Base-by-base conservation (phyloP, 2,329 filamentous ascomycete species). In the Trichoderma sp. region DNA sequence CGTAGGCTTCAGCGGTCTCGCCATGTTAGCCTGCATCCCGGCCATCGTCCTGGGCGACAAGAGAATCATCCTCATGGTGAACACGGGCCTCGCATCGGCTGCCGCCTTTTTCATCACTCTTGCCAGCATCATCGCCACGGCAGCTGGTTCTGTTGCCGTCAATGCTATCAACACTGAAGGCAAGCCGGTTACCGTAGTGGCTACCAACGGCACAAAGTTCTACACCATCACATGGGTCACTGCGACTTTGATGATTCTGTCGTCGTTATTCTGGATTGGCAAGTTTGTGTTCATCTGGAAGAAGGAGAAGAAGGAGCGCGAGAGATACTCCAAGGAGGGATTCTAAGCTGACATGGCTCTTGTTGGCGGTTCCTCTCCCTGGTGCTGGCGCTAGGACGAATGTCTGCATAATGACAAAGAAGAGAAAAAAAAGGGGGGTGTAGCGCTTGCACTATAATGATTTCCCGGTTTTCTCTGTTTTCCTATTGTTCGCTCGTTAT, bases 201-300 rank as follows among this genome's bases (percentile, higher is more conserved):
- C 84, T 0, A 74, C 77, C 13, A 74, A 78, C 12, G 86, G 86
- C 8, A 75, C 66, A 57, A 83, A 84, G 77, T 85, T 88, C 73
- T 79, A 83, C 74, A 80, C 75, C 36, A 76, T 87, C 50, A 81
- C 81, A 6, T 88, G 85, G 86, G 80, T 84, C 5, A 80, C 85
- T 1, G 82, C 85, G 17, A 84, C 76, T 4, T 77, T 84, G 72
- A 86, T 87, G 82, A 76, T 81, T 4, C 73, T 79, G 1, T 76
- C 81, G 0, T 70, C 80, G 5, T 30, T 81, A 3, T 86, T 83
- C 76, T 88, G 85, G 85, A 26, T 77, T 1, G 76, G 71, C 12
- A 77, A 81, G 53, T 76, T 83, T 73, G 78, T 79, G 36, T 34
- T 76, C 4, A 74, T 77, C 8, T 55, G 28, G 30, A 39, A 34